Evolutionary conservation across 1,284 basidiomycete species (phyloP).

Genomic region (Puccinia novopanici): DNA sequence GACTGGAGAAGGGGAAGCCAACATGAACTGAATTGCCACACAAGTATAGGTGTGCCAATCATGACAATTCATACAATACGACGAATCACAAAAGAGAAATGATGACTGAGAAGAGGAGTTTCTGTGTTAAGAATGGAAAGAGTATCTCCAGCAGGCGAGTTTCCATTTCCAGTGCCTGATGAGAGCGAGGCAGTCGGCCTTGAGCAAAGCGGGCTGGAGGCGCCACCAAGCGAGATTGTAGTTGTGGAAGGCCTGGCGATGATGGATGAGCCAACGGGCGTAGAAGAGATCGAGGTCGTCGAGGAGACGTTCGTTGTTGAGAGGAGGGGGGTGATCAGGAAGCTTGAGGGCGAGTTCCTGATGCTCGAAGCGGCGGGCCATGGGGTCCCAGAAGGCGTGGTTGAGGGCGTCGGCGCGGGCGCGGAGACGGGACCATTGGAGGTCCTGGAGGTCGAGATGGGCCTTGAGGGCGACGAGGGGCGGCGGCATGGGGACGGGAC

Average conservation of each 20-base stretch:
- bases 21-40: no score
- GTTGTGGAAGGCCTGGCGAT: background rate
- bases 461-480: slow-evolving; percentile 35
- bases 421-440: slow-evolving; percentile 55
- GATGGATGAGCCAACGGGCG: slow-evolving; percentile 14
- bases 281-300: slow-evolving; percentile 20
- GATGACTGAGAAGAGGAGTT: background rate
- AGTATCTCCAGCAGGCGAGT: slow-evolving; percentile 20
- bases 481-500: slow-evolving; percentile 28
- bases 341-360: slow-evolving; percentile 37
- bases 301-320: background rate
- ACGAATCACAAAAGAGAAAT: background rate
- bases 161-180: slow-evolving; percentile 34
- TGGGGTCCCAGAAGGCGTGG: slow-evolving; percentile 55
- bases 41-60: no score
- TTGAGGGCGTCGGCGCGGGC: slow-evolving; percentile 55
- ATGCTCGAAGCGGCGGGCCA: slow-evolving; percentile 53
- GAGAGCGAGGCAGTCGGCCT: slow-evolving; percentile 22
- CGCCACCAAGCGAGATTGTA: slow-evolving; percentile 37
- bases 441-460: slow-evolving; percentile 52
- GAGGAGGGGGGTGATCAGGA: background rate
- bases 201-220: slow-evolving; percentile 11
- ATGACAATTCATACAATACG: background rate
- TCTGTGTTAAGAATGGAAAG: background rate
- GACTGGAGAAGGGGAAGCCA: no score